Evolutionary conservation across 2,329 filamentous ascomycete species (phyloP).

Genomic region (Diaporthe eres): DNA sequence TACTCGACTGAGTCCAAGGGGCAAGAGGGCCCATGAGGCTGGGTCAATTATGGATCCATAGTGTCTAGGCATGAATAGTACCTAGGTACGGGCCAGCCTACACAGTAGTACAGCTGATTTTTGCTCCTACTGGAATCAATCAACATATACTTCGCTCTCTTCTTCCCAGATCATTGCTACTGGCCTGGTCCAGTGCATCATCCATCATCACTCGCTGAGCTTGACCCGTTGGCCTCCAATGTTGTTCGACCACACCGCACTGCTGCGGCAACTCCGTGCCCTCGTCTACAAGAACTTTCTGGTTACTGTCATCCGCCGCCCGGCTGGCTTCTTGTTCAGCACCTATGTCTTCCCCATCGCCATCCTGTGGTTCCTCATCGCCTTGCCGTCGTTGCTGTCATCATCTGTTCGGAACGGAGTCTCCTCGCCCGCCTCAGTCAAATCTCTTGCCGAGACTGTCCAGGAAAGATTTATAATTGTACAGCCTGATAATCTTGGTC

Average conservation of each 20-base stretch:
- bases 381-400: not conserved
- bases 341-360: constrained; percentile 1
- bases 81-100: not conserved
- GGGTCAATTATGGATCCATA: not conserved
- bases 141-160: not conserved
- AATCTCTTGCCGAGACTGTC: constrained; percentile 1
- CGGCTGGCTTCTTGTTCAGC: not conserved
- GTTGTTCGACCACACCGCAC: not conserved
- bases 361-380: not conserved
- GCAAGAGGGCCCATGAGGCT: not conserved
- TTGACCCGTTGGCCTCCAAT: not conserved
- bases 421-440: not conserved
- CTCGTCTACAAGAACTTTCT: not conserved
- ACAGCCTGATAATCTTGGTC: not conserved
- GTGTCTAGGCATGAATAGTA: not conserved
- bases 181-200: not conserved
- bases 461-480: not conserved
- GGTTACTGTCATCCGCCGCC: not conserved
- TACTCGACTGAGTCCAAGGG: not conserved
- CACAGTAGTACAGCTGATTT: not conserved
- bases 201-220: not conserved
- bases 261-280: constrained; percentile 1
- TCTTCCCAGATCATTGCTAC: not conserved
- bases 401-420: not conserved
- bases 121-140: not conserved